Base-by-base conservation (phyloP, 83 land plant genomes). In the Larix sibirica region DNA sequence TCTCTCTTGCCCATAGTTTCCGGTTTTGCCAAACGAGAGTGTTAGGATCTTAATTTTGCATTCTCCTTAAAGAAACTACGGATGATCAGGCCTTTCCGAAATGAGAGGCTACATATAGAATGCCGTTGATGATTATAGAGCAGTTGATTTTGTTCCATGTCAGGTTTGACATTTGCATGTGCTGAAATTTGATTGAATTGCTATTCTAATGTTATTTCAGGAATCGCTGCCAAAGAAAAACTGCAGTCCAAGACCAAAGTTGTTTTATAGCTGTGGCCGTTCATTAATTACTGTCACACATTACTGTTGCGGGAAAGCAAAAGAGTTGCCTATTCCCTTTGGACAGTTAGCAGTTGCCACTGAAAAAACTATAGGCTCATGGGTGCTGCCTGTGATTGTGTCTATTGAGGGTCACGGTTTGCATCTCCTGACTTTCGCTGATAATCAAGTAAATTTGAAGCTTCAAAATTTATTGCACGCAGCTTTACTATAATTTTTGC, bases 271-370 rank as follows among this genome's bases (percentile, higher is more conserved):
- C 10, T 70, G 18, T 40, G 50, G 75, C 10, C 50, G 44, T 70
- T 70, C 75, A 40, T 44, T 40, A 40, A 17, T 70, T 20, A 40
- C 75, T 4, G 33, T 70, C 75, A 38, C 50, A 70, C 75, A 70
- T 21, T 70, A 28, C 20, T 36, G 36, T 70, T 70, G 75, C 18
- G 75, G 40, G 20, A 70, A 70, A 70, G 44, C 75, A 70, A 70
- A 70, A 70, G 50, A 70, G 50, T 38, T 70, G 47, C 75, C 75
- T 44, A 36, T 70, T 17, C 75, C 75, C 36, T 18, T 70, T 70
- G 75, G 75, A 70, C 75, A 70, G 75, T 36, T 70, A 70, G 75
- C 75, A 70, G 75, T 44, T 20, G 20, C 13, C 16, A 70, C 47
- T 28, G 75, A 70, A 36, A 17, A 70, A 17, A 40, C 75, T 70